phyloP scores from a whole-genome alignment of 768 basidiomycete genomes.

The Floccularia luteovirens region DNA sequence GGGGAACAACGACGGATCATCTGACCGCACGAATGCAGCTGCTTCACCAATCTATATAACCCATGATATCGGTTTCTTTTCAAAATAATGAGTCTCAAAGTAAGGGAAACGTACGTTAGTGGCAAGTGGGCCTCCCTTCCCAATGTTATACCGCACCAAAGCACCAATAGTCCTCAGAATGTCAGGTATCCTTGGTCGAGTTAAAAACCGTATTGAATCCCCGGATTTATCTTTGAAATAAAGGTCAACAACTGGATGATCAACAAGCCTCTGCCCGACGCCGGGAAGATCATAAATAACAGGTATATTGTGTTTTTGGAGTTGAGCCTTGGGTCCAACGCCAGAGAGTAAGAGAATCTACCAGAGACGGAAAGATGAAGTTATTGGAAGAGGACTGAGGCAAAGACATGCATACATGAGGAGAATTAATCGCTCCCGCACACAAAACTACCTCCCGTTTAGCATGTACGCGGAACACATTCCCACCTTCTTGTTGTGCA shows the following conservation, averaged over 20 bases:
- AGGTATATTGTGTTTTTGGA: constrained; percentile 46
- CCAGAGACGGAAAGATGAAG: not conserved
- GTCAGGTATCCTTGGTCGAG: constrained; percentile 20
- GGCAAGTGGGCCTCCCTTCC: constrained; percentile 41
- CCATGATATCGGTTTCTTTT: not conserved
- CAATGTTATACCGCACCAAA: constrained; percentile 31
- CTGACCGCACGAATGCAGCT: constrained; percentile 51
- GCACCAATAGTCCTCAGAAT: constrained; percentile 19
- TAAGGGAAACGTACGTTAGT: constrained; percentile 36
- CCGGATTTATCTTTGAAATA: constrained; percentile 45
- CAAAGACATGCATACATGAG: constrained; percentile 34
- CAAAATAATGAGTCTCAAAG: not conserved
- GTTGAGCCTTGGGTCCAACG: constrained; percentile 57
- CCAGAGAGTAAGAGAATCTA: constrained; percentile 72
- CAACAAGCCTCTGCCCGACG: constrained; percentile 69
- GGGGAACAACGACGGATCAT: constrained; percentile 43
- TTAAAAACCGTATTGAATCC: constrained; percentile 32
- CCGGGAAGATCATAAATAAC: constrained; percentile 58
- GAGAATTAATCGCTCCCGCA: constrained; percentile 57
- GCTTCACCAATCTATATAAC: constrained; percentile 37
- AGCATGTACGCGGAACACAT: constrained; percentile 31
- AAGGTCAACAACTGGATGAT: constrained; percentile 58
- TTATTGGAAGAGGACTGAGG: not conserved
- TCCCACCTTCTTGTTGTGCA: constrained; percentile 14
- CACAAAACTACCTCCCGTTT: constrained; percentile 51